Conservation (phyloP, 176 grass and related monocot genomes). For the Typha latifolia region DNA sequence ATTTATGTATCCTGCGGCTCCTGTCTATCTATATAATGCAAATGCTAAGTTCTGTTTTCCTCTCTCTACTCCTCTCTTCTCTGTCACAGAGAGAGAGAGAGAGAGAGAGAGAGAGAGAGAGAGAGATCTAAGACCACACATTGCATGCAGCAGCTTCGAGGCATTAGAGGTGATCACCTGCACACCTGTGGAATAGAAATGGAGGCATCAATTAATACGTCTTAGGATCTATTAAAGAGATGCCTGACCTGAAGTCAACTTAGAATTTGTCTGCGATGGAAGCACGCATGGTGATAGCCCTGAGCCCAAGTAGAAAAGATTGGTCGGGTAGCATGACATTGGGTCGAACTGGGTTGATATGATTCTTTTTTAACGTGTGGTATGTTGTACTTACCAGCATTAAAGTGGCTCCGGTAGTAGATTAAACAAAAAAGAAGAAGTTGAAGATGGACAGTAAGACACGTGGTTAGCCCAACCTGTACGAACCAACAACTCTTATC, state of each 20-base stretch:
- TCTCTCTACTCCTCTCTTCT: not conserved
- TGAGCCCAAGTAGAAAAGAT: too few species aligned
- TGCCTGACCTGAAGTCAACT: not conserved
- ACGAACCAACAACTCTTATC: too few species aligned
- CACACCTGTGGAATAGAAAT: not conserved
- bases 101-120: not conserved
- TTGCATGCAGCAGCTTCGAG: not conserved
- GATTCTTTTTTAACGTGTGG: too few species aligned
- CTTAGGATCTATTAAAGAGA: conserved; percentile 3
- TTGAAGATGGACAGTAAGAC: too few species aligned
- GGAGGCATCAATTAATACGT: conserved; percentile 4
- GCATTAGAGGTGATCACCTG: not conserved
- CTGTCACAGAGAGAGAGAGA: not conserved
- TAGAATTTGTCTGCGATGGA: not conserved
- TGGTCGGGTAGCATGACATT: too few species aligned
- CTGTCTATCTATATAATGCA: not conserved
- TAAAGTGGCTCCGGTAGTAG: too few species aligned
- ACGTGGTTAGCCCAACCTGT: too few species aligned
- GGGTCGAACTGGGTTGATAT: too few species aligned
- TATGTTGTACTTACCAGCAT: too few species aligned
- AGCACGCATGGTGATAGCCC: not conserved
- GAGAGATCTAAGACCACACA: not conserved
- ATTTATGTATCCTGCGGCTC: too few species aligned
- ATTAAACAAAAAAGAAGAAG: too few species aligned
- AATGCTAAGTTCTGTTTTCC: not conserved